Conservation (phyloP, 2,329 filamentous ascomycete species). For the Cladosporium sp. region DNA sequence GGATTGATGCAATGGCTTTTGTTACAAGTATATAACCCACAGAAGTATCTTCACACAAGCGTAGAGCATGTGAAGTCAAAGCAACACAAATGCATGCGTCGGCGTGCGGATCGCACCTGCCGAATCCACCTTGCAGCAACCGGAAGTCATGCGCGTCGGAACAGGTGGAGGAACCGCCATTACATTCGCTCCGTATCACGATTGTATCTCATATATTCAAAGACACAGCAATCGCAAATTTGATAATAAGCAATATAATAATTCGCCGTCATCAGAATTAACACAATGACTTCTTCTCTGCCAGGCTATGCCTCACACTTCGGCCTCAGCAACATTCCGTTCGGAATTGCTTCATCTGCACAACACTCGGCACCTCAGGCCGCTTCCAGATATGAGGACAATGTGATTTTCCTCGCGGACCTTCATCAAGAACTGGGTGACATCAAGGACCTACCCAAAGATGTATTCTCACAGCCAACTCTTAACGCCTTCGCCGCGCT, state of each 20-base stretch:
- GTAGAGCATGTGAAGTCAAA: too few relatives aligned
- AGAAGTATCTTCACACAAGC: too few relatives aligned
- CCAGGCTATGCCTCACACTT: constrained; percentile 45
- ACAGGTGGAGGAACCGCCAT: neutral
- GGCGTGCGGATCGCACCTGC: neutral
- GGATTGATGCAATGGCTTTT: neutral
- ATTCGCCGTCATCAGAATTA: neutral
- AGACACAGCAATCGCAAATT: neutral
- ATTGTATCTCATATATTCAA: neutral
- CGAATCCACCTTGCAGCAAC: neutral
- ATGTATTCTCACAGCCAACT: constrained; percentile 38
- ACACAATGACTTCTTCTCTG: constrained; percentile 25
- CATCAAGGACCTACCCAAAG: constrained; percentile 25
- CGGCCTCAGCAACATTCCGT: constrained; percentile 57
- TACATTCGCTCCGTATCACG: neutral
- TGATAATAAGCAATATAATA: neutral
- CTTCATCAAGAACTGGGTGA: constrained; percentile 23
- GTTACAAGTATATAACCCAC: too few relatives aligned
- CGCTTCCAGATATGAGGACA: constrained; percentile 55
- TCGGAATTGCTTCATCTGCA: constrained; percentile 52
- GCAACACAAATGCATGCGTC: neutral
- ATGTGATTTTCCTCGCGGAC: constrained; percentile 54
- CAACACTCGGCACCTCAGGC: constrained; percentile 45
- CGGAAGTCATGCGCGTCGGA: constrained; percentile 2
- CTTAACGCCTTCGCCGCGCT: constrained; percentile 56